A percentile compares a stretch with the other conserved stretches of the same genome.
These are phyloP conservation scores for Erythrophleum ivorense DNA, from an alignment of 331 rosid genomes.

Conservation along the genomic window DNA sequence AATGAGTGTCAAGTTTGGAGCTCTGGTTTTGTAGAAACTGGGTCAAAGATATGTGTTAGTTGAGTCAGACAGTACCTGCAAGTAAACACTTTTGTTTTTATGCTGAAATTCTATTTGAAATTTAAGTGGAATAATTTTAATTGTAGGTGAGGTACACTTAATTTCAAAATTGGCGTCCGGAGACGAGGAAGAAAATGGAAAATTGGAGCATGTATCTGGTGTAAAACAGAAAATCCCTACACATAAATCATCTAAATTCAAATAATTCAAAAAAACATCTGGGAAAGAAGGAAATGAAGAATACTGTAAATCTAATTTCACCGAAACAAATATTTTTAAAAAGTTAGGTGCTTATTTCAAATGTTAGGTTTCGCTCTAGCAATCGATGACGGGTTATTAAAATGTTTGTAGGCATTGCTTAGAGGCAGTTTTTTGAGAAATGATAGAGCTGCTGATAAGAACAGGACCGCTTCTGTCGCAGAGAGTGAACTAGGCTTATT, in stretches of 20 bases:
- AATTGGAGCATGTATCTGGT: neutral
- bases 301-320: constrained; percentile 2
- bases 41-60: constrained; percentile 15
- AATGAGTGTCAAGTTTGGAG: constrained; percentile 15
- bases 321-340: neutral
- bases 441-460: constrained; percentile 64
- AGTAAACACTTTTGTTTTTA: constrained; percentile 17
- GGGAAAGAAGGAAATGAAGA: constrained; percentile 14
- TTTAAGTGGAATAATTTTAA: neutral
- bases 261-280: constrained; percentile 21
- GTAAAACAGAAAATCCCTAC: neutral
- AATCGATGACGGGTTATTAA: constrained; percentile 28
- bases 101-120: neutral
- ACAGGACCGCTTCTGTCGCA: constrained; percentile 67
- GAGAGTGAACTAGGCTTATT: constrained; percentile 88
- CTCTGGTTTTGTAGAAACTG: constrained; percentile 24
- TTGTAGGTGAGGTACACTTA: constrained; percentile 21
- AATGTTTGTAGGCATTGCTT: constrained; percentile 78
- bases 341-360: neutral
- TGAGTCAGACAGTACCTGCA: constrained; percentile 9
- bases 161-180: constrained; percentile 3
- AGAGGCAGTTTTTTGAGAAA: constrained; percentile 93
- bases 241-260: neutral
- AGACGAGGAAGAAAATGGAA: neutral
- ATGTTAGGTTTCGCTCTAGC: constrained; percentile 23